A percentile compares a stretch with the other conserved stretches of the same genome.
Evolutionary conservation across 495 filamentous ascomycete species (phyloP).

Genomic region (Bombardia bombarda): DNA sequence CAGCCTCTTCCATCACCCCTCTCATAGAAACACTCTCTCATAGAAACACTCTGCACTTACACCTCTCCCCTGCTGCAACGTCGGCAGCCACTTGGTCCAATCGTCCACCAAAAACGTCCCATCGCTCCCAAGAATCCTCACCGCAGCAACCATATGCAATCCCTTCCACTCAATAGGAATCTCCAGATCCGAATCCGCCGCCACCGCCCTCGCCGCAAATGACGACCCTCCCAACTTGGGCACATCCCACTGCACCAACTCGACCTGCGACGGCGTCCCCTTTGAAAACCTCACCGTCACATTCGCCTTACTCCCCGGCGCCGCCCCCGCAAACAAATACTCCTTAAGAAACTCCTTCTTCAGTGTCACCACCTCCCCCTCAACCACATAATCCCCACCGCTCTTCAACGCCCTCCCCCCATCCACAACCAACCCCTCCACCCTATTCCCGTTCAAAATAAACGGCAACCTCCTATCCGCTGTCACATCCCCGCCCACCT

Average conservation of each 20-base stretch:
- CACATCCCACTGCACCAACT: constrained; percentile 43
- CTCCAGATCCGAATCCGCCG: constrained; percentile 34
- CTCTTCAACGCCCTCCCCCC: constrained; percentile 23
- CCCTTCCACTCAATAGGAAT: constrained; percentile 49
- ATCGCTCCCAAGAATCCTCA: constrained; percentile 44
- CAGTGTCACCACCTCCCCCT: constrained; percentile 39
- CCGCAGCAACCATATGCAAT: constrained; percentile 37
- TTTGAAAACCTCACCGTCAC: constrained; percentile 45
- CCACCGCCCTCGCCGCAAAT: constrained; percentile 31
- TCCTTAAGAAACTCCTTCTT: constrained; percentile 38
- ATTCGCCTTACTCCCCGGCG: constrained; percentile 39
- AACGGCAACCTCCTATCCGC: constrained; percentile 38
- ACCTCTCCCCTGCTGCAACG: constrained; percentile 41
- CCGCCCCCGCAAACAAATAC: constrained; percentile 27
- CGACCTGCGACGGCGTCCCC: constrained; percentile 37
- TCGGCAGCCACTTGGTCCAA: constrained; percentile 49
- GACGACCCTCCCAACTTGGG: constrained; percentile 33
- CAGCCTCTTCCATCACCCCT: neutral
- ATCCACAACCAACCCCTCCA: constrained; percentile 37
- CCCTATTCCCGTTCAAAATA: constrained; percentile 47
- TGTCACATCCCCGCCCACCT: constrained; percentile 35
- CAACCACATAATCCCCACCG: constrained; percentile 39
- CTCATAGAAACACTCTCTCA: no score
- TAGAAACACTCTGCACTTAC: no score
- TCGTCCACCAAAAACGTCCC: constrained; percentile 46